A percentile compares a stretch with the other conserved stretches of the same genome.
These are phyloP conservation scores for Neospora caninum DNA, from an alignment of 169 alveolate species.

Conservation along the genomic window DNA sequence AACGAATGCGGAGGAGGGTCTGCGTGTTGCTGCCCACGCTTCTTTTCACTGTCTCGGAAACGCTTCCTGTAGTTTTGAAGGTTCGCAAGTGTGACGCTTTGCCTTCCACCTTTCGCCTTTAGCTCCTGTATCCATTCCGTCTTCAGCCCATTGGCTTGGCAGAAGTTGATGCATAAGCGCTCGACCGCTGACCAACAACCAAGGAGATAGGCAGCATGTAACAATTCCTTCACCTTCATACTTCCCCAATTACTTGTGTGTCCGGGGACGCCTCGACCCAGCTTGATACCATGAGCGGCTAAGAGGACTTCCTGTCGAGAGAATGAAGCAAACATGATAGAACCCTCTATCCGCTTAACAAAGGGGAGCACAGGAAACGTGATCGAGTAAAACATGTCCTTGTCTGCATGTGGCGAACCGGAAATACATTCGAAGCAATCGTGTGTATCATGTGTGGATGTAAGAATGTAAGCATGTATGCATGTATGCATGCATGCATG, in stretches of 20 bases:
- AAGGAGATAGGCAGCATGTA: conserved; percentile 52
- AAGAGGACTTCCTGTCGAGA: conserved; percentile 45
- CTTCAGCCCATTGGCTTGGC: conserved; percentile 46
- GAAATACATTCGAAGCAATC: too few relatives aligned
- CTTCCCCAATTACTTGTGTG: conserved; percentile 66
- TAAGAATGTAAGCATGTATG: too few relatives aligned
- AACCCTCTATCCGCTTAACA: background rate
- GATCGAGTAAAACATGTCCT: too few relatives aligned
- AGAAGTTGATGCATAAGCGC: conserved; percentile 41
- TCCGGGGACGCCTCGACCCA: conserved; percentile 62
- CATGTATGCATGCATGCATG: too few relatives aligned
- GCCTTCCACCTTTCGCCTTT: conserved; percentile 8
- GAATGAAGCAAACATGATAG: background rate
- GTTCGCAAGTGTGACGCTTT: conserved; percentile 49
- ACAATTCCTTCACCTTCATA: conserved; percentile 48
- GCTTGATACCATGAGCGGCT: conserved; percentile 54
- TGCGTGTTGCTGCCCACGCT: background rate
- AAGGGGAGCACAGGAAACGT: background rate
- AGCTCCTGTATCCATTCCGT: conserved; percentile 50
- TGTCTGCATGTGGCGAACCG: too few relatives aligned
- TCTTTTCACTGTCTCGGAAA: conserved; percentile 18
- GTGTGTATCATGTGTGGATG: too few relatives aligned
- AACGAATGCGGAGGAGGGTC: background rate
- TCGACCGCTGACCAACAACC: conserved; percentile 61
- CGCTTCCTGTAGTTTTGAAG: conserved; percentile 31